Evolutionary conservation across 352 stramenopile species (phyloP).

Genomic region (Globisporangium echinulatum): DNA sequence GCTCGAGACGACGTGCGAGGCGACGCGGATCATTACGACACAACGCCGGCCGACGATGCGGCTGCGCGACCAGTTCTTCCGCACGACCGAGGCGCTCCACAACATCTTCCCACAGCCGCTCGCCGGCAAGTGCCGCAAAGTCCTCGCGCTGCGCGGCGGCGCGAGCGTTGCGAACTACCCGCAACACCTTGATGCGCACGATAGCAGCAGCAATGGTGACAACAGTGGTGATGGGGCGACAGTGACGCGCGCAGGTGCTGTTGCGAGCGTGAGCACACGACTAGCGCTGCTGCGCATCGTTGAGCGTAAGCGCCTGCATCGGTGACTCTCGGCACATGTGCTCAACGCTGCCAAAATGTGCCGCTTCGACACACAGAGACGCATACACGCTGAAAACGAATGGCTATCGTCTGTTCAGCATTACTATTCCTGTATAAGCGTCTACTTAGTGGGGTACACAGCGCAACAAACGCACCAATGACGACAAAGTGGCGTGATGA

Average conservation of each 20-base stretch:
- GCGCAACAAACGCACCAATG: no score
- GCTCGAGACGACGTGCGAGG: constrained; percentile 58
- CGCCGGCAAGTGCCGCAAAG: constrained; percentile 40
- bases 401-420: no score
- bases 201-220: not conserved
- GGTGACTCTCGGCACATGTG: no score
- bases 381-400: no score
- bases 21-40: constrained; percentile 26
- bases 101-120: constrained; percentile 45
- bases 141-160: constrained; percentile 45
- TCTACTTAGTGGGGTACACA: no score
- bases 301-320: constrained; percentile 7
- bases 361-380: no score
- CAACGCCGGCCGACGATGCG: constrained; percentile 22
- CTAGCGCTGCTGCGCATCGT: constrained; percentile 23
- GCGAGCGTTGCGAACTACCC: constrained; percentile 42
- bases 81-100: constrained; percentile 53
- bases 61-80: constrained; percentile 54
- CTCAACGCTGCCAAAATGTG: no score
- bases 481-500: no score
- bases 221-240: not conserved
- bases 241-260: no score
- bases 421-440: no score
- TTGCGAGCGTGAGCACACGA: constrained; percentile 2
- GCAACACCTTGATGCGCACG: constrained; percentile 2